Percentiles rank a stretch among this genome's conserved stretches.
Conservation (phyloP, 371 early-diverging fungal species). For the Smittium culicis region DNA sequence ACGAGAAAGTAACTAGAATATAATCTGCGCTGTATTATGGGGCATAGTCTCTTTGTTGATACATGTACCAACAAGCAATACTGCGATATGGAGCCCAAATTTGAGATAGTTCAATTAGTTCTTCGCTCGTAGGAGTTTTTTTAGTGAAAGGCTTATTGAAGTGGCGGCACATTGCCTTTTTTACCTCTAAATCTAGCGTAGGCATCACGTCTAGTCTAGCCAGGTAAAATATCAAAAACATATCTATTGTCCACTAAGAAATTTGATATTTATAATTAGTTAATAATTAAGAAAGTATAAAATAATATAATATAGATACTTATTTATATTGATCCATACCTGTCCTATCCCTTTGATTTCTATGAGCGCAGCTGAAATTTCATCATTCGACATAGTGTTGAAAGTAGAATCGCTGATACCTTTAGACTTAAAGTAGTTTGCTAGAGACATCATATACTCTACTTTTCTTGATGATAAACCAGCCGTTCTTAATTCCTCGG, state of each 20-base stretch:
- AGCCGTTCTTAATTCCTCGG: conserved; percentile 28
- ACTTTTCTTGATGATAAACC: conserved; percentile 44
- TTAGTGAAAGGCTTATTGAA: conserved; percentile 33
- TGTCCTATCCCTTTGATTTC: conserved; percentile 45
- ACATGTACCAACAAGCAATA: conserved; percentile 54
- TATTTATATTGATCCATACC: too few species aligned
- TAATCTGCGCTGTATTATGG: too few species aligned
- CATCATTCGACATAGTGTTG: conserved; percentile 31
- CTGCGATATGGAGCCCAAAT: conserved; percentile 47
- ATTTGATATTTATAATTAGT: neutral
- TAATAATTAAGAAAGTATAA: neutral
- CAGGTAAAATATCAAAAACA: conserved; percentile 51
- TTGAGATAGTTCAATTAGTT: conserved; percentile 35
- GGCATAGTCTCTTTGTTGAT: conserved; percentile 20
- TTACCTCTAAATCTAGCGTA: conserved; percentile 43
- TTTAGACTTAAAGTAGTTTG: conserved; percentile 36
- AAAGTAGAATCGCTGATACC: conserved; percentile 32
- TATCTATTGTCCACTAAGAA: conserved; percentile 44
- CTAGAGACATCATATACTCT: conserved; percentile 40
- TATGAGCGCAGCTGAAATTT: conserved; percentile 31
- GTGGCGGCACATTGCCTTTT: conserved; percentile 43
- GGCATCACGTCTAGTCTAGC: conserved; percentile 47
- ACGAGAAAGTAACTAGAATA: too few species aligned
- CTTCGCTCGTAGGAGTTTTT: conserved; percentile 33
- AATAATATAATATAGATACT: neutral